These are phyloP conservation scores for Phylloporus sp. DNA, from an alignment of 768 basidiomycete genomes.

Conservation along the genomic window DNA sequence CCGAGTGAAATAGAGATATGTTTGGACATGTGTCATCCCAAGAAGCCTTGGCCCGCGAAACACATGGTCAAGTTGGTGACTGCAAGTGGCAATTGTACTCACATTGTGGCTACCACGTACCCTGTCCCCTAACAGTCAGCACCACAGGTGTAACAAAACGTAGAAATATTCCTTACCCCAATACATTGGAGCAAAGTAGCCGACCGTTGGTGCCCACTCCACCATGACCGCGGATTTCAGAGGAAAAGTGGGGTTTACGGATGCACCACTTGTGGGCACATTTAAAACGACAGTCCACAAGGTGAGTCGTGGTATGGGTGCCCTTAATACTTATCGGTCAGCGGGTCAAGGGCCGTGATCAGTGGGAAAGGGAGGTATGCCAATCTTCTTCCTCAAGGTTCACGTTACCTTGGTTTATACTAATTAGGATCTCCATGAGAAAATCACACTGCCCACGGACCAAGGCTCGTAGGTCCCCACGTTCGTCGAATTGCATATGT, in stretches of 20 bases:
- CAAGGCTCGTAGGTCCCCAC: neutral
- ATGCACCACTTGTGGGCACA: neutral
- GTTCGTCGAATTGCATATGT: no score
- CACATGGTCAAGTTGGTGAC: neutral
- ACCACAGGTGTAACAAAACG: neutral
- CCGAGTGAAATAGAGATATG: conserved; percentile 2
- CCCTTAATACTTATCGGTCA: neutral
- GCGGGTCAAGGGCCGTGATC: neutral
- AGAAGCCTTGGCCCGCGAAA: conserved; percentile 1
- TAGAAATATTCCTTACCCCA: conserved; percentile 2
- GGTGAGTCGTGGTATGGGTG: neutral
- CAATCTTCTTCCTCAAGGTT: neutral
- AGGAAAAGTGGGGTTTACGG: neutral
- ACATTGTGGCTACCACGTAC: conserved; percentile 8
- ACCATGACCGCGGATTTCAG: neutral
- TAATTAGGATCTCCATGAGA: neutral
- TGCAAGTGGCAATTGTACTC: neutral
- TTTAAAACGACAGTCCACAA: neutral
- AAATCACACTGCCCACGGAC: neutral
- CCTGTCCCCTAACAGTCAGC: conserved; percentile 1
- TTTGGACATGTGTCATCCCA: conserved; percentile 5
- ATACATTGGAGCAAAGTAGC: conserved; percentile 2
- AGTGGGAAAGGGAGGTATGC: neutral
- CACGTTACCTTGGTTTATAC: neutral
- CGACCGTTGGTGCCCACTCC: neutral